Evolutionary conservation across 495 filamentous ascomycete genomes (phyloP), one percentile per base, ranked within the genome.

Genomic region (Pyronema domesticum): DNA sequence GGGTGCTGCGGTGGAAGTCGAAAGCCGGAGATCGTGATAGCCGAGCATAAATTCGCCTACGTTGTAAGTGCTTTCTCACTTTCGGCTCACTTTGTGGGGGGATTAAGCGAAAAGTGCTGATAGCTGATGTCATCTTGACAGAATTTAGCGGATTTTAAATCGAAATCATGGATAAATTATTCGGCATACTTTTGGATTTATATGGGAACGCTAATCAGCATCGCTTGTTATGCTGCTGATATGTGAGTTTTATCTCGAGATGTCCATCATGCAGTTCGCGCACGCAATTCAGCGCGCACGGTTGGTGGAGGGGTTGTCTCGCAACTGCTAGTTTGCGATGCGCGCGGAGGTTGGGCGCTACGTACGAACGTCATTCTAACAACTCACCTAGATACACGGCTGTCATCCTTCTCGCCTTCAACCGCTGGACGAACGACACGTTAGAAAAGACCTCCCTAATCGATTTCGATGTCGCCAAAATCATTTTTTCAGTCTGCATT

Each of bases 31-130:
- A 10, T 14, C 10, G 52, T 86, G 46, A 69, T 73, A 39, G 73
- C 86, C 53, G 86, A 93, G 68, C 83, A 94, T 71, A 86, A 85
- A 73, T 98, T 91, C 86, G 85, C 88, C 61, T 94, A 86, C 60
- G 86, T 98, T 63, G 88, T 93, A 75, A 56, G 85, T 72, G 52
- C 3, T 40, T 11, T 30, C 33, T 33, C 23, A 30, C 23, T 30
- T 1, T 30, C 5, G 2, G 1, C 37, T 57, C 15, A 1, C 18
- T 36, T 44, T 18, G 23, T 37, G 14, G 13, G 35, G 34, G 7
- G 36, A 15, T 30, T 34, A 30, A 46, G 46, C 48, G 36, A 47
- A 48, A 36, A 42, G 19, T 51, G 51, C 49, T 46, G 59, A 57
- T 15, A n/a, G n/a, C n/a, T n/a, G n/a, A n/a, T n/a, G n/a, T n/a